Base-by-base conservation (phyloP, 2,329 filamentous ascomycete species). In the Pseudogymnoascus pannorum region DNA sequence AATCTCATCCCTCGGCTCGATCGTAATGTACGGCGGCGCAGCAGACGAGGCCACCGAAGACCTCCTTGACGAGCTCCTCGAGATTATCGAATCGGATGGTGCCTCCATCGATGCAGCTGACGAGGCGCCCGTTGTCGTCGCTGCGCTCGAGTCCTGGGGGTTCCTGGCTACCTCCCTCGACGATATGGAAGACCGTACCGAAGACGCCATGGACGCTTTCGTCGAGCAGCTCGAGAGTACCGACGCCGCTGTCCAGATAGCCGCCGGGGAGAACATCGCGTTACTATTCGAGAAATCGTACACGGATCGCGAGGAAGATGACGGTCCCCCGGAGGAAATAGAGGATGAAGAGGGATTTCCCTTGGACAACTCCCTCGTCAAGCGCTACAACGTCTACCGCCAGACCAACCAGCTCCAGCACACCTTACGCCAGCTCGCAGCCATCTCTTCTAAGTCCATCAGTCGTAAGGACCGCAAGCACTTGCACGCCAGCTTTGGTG, bases 201-300 rank as follows among this genome's bases (percentile, higher is more conserved):
- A 87, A 67, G 76, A 81, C 16, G 84, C 86, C 1, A 81, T 88
- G 69, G 84, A 89, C 40, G 82, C 84, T 2, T 87, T 90, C 65
- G 81, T 87, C 29, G 87, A 89, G 44, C 87, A 91, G 71, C 79
- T 91, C 22, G 81, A 87, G 42, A 86, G 84, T 67, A 78, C 77
- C 38, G 82, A 87, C 62, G 74, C 81, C 0, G 73, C 75, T 7
- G 86, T 90, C 1, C 86, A 88, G 68, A 82, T 89, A 57, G 86
- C 87, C 0, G 85, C 87, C 1, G 87, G 87, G 14, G 86, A 89
- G 70, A 87, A 87, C 68, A 89, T 91, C 65, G 87, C 87, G 0
- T 74, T 90, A 1, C 74, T 90, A 1, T 89, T 85, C 69, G 87
- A 91, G 70, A 89, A 88, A 72, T 87, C 64, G 63, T 75, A 65